Evolutionary conservation across 352 stramenopile genomes (phyloP).

Genomic region (Globisporangium megalacanthum): DNA sequence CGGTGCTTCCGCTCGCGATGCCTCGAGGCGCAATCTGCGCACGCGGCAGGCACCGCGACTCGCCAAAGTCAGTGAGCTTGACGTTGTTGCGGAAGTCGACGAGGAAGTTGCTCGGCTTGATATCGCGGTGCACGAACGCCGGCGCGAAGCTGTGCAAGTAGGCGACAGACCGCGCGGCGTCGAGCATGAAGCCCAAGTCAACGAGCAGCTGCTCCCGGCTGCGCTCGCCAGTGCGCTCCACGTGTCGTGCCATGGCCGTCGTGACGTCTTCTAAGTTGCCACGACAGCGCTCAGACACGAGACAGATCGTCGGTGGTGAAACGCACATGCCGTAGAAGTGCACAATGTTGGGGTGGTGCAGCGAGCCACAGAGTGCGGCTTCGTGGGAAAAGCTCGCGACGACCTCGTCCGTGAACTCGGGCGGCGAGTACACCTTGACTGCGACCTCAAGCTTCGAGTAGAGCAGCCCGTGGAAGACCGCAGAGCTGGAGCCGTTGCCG

Average conservation of each 20-base stretch:
- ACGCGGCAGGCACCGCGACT: conserved; percentile 33
- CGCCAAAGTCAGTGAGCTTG: conserved; percentile 68
- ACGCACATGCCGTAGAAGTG: conserved; percentile 62
- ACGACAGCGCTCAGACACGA: conserved; percentile 54
- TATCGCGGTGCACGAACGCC: conserved; percentile 56
- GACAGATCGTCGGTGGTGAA: conserved; percentile 50
- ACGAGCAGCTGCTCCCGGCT: too few relatives aligned
- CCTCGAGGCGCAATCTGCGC: neutral
- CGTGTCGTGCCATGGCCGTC: conserved; percentile 10
- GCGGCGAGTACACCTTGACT: conserved; percentile 55
- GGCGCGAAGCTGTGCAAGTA: conserved; percentile 65
- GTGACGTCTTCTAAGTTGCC: conserved; percentile 45
- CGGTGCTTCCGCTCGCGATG: neutral
- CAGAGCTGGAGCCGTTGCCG: conserved; percentile 28
- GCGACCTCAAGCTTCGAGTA: conserved; percentile 26
- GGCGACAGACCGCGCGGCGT: conserved; percentile 45
- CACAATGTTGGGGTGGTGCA: conserved; percentile 59
- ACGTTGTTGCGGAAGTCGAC: conserved; percentile 39
- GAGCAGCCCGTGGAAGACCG: conserved; percentile 44
- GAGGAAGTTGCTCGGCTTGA: conserved; percentile 61
- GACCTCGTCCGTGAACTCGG: conserved; percentile 36
- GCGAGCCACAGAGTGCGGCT: conserved; percentile 40
- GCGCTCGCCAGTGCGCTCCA: conserved; percentile 18
- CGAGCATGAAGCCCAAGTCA: conserved; percentile 52
- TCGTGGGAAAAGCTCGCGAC: conserved; percentile 55